These are phyloP conservation scores for Zygosaccharomyces bisporus DNA, from an alignment of 805 yeast species.

Conservation along the genomic window DNA sequence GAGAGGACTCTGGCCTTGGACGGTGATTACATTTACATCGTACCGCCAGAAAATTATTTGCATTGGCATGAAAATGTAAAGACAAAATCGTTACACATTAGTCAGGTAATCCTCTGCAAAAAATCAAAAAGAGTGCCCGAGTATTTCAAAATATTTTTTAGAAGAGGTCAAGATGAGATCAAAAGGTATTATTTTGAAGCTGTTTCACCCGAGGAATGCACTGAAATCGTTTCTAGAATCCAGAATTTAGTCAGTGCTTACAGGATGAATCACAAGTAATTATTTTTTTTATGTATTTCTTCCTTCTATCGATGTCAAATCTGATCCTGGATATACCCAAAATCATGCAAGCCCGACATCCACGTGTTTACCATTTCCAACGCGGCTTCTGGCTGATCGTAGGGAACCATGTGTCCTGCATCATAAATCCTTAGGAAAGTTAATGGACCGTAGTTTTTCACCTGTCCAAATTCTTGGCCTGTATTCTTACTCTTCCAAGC, in stretches of 20 bases:
- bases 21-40: constrained; percentile 88
- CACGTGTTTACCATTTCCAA: constrained; percentile 71
- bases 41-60: constrained; percentile 73
- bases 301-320: neutral
- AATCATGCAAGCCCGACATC: constrained; percentile 48
- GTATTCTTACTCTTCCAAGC: constrained; percentile 41
- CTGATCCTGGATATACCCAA: constrained; percentile 7
- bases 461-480: constrained; percentile 59
- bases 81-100: constrained; percentile 81
- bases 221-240: constrained; percentile 72
- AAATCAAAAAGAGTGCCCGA: constrained; percentile 72
- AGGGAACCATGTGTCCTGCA: constrained; percentile 94
- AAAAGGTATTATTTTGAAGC: constrained; percentile 90
- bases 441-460: constrained; percentile 65
- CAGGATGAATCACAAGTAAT: constrained; percentile 17
- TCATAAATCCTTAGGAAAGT: constrained; percentile 73
- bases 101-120: constrained; percentile 70
- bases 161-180: constrained; percentile 56
- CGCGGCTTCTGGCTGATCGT: constrained; percentile 74
- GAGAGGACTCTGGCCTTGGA: constrained; percentile 84
- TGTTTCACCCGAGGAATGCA: constrained; percentile 51
- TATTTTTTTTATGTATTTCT: no score
- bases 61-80: constrained; percentile 72
- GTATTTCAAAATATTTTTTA: constrained; percentile 76
- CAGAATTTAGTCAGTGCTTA: constrained; percentile 55